A percentile compares a stretch with the other conserved stretches of the same genome.
Evolutionary conservation across 78 protist species (phyloP).

Genomic region (Emiliania huxleyi): DNA sequence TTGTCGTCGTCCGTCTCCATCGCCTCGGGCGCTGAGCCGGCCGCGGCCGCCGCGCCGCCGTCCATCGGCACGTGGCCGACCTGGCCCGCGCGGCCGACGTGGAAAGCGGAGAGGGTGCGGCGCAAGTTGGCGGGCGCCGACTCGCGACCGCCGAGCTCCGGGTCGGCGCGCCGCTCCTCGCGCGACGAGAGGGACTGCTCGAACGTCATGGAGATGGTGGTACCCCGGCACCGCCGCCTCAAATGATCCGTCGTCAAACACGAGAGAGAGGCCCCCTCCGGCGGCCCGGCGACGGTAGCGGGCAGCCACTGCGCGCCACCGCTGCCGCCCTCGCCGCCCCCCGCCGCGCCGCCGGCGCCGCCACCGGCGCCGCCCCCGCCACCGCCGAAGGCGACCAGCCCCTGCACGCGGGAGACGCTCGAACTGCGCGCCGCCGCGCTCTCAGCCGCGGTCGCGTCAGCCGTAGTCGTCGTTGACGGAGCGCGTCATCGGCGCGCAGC

Average conservation of each 20-base stretch:
- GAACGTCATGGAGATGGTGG: background rate
- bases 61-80: background rate
- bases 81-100: background rate
- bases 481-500: conserved; percentile 4
- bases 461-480: background rate
- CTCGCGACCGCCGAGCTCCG: background rate
- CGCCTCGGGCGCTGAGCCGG: background rate
- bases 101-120: background rate
- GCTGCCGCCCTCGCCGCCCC: background rate
- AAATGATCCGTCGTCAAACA: background rate
- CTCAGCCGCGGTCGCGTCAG: conserved; percentile 30
- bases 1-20: background rate
- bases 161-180: background rate
- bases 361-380: no score
- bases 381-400: background rate
- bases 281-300: background rate
- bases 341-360: background rate
- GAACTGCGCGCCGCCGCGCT: conserved; percentile 20
- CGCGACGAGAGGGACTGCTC: background rate
- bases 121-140: background rate
- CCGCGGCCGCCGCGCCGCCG: background rate
- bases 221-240: background rate
- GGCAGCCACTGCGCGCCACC: background rate
- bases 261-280: background rate
- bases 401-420: background rate